Evolutionary conservation across 192 early-diverging fungal species (phyloP), one percentile per base, ranked within the genome.

Genomic region (Rhizoclosmatium globosum): DNA sequence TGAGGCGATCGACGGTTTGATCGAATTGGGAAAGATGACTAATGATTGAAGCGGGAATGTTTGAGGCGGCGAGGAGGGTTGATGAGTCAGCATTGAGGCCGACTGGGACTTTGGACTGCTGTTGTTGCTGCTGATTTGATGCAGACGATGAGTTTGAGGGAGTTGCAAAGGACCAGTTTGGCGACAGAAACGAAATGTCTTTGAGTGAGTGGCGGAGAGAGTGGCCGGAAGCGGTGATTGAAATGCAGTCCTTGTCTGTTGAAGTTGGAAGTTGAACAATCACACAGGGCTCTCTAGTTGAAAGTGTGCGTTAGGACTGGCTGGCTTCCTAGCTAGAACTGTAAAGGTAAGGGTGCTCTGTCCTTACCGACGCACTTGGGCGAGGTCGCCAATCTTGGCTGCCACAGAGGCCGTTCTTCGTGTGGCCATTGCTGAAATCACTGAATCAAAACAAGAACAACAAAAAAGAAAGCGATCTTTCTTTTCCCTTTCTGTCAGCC

Each of bases 311-410:
- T 19, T 3, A 23, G 4, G 21, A 23, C 17, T 17, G 17, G 39
- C 53, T 39, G 31, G 31, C 19, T 41, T 50, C 6, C 47, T 45
- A 19, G 1, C 45, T 17, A 46, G 19, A 68, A 7, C n/a, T 64
- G 45, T 41, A 31, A 31, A 31, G 31, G 31, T 31, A 31, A 31
- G 31, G 31, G 31, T 31, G 7, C 19, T 6, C 38, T 47, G 17
- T 6, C 3, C 74, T 56, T 38, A 81, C 56, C 85, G 4, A 47
- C 85, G 64, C 43, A 86, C 72, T 61, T 84, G 82, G 41, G 82
- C 85, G 11, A 82, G 76, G 59, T 86, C 85, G n/a, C 85, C 85
- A 17, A 69, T n/a, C 4, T 61, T 31, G 15, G 50, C 50, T 17
- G 50, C 50, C 17, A 17, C 50, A 7, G 50, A 7, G 9, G 17